Conservation (phyloP, 768 basidiomycete species). For the Hericium erinaceus region DNA sequence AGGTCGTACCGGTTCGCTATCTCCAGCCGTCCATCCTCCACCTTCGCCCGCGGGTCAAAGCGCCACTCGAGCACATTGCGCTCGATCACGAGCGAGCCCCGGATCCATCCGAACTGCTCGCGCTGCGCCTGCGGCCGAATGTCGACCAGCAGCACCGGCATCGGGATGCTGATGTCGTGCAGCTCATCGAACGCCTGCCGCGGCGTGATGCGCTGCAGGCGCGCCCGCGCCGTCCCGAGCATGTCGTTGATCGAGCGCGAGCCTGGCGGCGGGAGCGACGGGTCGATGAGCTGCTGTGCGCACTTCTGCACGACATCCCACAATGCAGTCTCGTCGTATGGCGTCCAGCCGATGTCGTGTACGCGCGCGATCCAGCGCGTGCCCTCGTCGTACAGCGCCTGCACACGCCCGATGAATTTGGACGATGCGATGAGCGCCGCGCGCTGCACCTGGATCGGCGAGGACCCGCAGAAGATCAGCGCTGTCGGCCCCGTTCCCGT, state of each 20-base stretch:
- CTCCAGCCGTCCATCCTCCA: conserved; percentile 38
- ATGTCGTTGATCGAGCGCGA: conserved; percentile 51
- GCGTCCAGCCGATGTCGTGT: conserved; percentile 41
- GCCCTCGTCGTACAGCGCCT: conserved; percentile 17
- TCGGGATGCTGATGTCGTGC: conserved; percentile 32
- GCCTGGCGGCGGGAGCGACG: conserved; percentile 53
- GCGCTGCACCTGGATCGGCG: conserved; percentile 49
- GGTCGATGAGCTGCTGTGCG: conserved; percentile 48
- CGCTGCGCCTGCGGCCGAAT: conserved; percentile 62
- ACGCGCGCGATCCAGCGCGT: conserved; percentile 35
- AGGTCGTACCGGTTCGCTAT: conserved; percentile 73
- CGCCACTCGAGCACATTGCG: conserved; percentile 74
- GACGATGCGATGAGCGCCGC: conserved; percentile 55
- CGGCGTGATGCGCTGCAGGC: conserved; percentile 55
- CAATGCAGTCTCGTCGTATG: conserved; percentile 57
- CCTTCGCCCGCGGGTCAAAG: conserved; percentile 56
- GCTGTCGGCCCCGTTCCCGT: conserved; percentile 26
- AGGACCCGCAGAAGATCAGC: conserved; percentile 51
- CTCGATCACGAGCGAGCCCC: conserved; percentile 64
- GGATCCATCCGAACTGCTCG: conserved; percentile 45
- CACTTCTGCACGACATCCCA: conserved; percentile 66
- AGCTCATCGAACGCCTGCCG: conserved; percentile 53
- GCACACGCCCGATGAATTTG: conserved; percentile 61
- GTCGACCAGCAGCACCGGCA: conserved; percentile 69
- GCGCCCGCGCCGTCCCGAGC: conserved; percentile 48